A percentile compares a stretch with the other conserved stretches of the same genome.
Evolutionary conservation across 192 early-diverging fungal genomes (phyloP).

Genomic region (Mortierella claussenii): DNA sequence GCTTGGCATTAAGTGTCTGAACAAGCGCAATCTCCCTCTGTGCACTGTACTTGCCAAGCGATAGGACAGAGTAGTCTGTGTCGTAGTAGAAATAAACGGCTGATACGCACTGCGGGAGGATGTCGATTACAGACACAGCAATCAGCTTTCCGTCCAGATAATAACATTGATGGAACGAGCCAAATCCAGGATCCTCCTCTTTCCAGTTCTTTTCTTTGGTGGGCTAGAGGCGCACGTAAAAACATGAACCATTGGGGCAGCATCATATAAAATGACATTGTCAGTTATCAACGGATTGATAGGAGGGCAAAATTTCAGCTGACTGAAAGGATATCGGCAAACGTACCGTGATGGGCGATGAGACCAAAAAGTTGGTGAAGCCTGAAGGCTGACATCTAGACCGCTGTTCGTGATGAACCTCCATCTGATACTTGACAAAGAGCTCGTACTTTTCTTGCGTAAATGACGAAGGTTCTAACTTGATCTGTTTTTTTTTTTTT

Average conservation of each 20-base stretch:
- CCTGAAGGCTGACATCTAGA: constrained; percentile 61
- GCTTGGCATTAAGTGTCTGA: constrained; percentile 54
- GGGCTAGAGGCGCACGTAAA: constrained; percentile 12
- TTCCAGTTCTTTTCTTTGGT: constrained; percentile 13
- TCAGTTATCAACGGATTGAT: too few relatives aligned
- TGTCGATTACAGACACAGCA: constrained; percentile 94
- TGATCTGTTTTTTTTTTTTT: constrained; percentile 52
- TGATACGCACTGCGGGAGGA: constrained; percentile 88
- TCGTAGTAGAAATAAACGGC: constrained; percentile 98
- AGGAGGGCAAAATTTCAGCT: too few relatives aligned
- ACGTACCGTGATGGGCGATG: constrained; percentile 71
- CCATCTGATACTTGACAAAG: constrained; percentile 84
- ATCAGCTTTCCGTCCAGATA: constrained; percentile 82
- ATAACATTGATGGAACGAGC: constrained; percentile 95
- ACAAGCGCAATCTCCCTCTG: constrained; percentile 83
- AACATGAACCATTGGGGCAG: too few relatives aligned
- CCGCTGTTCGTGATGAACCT: constrained; percentile 80
- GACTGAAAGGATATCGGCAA: not conserved
- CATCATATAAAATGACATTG: too few relatives aligned
- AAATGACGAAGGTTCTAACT: constrained; percentile 72
- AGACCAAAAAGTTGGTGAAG: constrained; percentile 75
- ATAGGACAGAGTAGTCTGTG: constrained; percentile 78
- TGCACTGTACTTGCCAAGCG: constrained; percentile 88
- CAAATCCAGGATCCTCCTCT: constrained; percentile 60
- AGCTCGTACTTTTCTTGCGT: constrained; percentile 79